phyloP scores from a whole-genome alignment of 768 basidiomycete genomes.

The Boletus reticuloceps region DNA sequence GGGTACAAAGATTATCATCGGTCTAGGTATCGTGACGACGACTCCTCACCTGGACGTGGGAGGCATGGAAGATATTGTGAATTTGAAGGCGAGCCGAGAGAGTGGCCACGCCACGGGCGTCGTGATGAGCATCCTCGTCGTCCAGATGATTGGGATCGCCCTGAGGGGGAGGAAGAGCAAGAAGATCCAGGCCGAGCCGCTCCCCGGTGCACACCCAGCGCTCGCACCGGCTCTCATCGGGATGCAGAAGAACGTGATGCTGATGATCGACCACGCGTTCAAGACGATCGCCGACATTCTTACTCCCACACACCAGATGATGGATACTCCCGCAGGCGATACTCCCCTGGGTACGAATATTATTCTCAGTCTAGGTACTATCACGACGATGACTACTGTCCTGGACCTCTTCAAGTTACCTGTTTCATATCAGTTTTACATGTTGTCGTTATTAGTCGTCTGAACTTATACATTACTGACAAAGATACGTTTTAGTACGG shows the following conservation, averaged over 20 bases:
- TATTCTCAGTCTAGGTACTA: conserved; percentile 8
- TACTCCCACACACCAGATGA: conserved; percentile 22
- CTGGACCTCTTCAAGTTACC: conserved; percentile 2
- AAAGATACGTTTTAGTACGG: too few relatives aligned
- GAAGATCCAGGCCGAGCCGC: conserved; percentile 8
- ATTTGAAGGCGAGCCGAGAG: conserved; percentile 5
- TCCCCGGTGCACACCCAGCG: conserved; percentile 11
- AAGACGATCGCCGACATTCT: conserved; percentile 18
- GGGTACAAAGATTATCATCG: conserved; percentile 14
- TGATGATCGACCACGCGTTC: conserved; percentile 11
- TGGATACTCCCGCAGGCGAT: background rate
- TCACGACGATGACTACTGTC: conserved; percentile 9
- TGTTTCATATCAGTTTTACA: too few relatives aligned
- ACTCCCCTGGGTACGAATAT: conserved; percentile 13
- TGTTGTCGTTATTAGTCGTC: too few relatives aligned
- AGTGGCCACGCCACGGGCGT: background rate
- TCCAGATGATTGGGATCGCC: too few relatives aligned
- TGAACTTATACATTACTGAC: too few relatives aligned
- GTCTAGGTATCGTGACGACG: conserved; percentile 6
- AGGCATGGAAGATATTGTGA: background rate
- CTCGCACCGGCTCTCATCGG: conserved; percentile 10
- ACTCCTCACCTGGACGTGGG: conserved; percentile 14
- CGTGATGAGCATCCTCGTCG: too few relatives aligned
- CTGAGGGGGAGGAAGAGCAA: background rate
- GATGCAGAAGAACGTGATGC: conserved; percentile 12